phyloP scores from a whole-genome alignment of 805 yeast genomes.

The Yarrowia alimentaria region DNA sequence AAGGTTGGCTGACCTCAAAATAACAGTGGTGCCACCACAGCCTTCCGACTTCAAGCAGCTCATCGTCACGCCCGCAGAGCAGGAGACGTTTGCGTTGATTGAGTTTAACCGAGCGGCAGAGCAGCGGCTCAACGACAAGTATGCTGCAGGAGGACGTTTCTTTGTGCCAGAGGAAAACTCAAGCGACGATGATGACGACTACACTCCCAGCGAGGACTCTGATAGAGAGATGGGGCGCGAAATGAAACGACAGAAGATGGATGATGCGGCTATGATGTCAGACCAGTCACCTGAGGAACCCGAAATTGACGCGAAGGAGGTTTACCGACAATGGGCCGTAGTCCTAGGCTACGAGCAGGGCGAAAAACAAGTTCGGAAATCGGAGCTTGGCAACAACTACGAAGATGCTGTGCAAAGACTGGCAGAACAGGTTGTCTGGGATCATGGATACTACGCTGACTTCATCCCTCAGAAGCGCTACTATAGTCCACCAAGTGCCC shows the following conservation, averaged over 20 bases:
- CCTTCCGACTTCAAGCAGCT: background rate
- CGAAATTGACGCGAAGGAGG: conserved; percentile 5
- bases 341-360: background rate
- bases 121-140: conserved; percentile 76
- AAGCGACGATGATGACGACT: conserved; percentile 30
- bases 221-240: background rate
- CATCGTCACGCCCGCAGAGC: conserved; percentile 10
- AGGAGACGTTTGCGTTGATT: conserved; percentile 35
- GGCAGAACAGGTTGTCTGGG: conserved; percentile 24
- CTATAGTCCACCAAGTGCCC: background rate
- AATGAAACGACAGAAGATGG: background rate
- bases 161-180: conserved; percentile 48
- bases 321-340: background rate
- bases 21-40: background rate
- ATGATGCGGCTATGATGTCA: background rate
- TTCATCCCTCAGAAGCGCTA: background rate
- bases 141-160: conserved; percentile 86
- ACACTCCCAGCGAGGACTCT: no score
- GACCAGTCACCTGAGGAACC: conserved; percentile 1
- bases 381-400: no score
- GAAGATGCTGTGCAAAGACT: conserved; percentile 27
- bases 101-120: conserved; percentile 77
- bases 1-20: background rate
- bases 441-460: background rate
- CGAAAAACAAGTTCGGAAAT: background rate